These are phyloP conservation scores for Gryganskiella cystojenkinii DNA, from an alignment of 192 early-diverging fungal genomes.

Conservation along the genomic window DNA sequence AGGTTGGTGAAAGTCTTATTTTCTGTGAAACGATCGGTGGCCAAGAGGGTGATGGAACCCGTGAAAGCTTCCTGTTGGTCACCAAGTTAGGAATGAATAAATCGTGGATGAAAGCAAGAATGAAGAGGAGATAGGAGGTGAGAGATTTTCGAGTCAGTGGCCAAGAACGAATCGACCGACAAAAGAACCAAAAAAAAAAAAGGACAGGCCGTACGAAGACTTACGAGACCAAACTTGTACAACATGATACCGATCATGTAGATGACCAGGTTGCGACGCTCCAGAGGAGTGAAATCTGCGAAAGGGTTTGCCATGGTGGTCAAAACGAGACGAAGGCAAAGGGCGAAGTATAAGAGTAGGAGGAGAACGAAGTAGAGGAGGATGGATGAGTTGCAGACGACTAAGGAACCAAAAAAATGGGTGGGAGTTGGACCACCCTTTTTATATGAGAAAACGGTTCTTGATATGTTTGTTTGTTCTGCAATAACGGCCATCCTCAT, in stretches of 20 bases:
- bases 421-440: background rate
- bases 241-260: constrained; percentile 69
- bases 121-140: background rate
- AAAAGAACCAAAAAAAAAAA: no score
- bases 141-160: no score
- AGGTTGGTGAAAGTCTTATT: background rate
- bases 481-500: background rate
- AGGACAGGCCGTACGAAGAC: no score
- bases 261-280: constrained; percentile 58
- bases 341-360: background rate
- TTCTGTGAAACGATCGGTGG: constrained; percentile 12
- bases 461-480: background rate
- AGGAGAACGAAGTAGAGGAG: background rate
- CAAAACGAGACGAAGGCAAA: background rate
- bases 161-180: no score
- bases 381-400: background rate
- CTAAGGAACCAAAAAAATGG: background rate
- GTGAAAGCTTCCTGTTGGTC: constrained; percentile 30
- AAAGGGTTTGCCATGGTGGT: constrained; percentile 23
- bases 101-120: background rate
- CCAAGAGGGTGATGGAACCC: constrained; percentile 36
- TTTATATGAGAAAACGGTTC: background rate
- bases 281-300: constrained; percentile 62
- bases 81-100: background rate
- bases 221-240: constrained; percentile 67